Conservation (phyloP, 2,329 filamentous ascomycete species). For the Aureobasidium mangrovei region DNA sequence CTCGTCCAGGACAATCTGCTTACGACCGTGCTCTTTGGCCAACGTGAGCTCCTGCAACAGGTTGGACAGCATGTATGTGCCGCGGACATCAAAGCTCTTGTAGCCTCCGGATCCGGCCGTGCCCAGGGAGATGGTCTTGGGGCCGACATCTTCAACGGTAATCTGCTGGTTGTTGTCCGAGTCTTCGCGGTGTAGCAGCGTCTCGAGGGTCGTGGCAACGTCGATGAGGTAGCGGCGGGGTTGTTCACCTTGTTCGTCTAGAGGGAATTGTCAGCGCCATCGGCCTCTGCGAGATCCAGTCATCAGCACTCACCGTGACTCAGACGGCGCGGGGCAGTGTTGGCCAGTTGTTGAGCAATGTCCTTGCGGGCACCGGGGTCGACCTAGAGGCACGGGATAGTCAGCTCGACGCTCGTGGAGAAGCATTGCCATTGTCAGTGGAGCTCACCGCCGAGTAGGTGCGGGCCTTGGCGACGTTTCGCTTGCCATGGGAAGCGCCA, state of each 20-base stretch:
- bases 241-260: constrained; percentile 63
- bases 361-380: constrained; percentile 15
- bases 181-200: constrained; percentile 75
- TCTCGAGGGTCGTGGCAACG: constrained; percentile 74
- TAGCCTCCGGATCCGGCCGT: constrained; percentile 79
- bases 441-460: constrained; percentile 48
- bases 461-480: constrained; percentile 40
- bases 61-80: constrained; percentile 96
- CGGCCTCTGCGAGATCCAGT: background rate
- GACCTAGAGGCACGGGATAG: constrained; percentile 14
- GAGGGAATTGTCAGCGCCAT: constrained; percentile 44
- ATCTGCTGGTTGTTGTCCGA: constrained; percentile 94
- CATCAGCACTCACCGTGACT: constrained; percentile 26
- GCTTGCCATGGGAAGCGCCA: constrained; percentile 42
- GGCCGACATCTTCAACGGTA: constrained; percentile 89
- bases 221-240: constrained; percentile 78
- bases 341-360: constrained; percentile 16
- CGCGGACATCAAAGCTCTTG: constrained; percentile 82
- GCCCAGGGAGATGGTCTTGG: constrained; percentile 78
- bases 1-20: constrained; percentile 85
- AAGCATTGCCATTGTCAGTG: background rate
- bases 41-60: constrained; percentile 89
- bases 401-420: constrained; percentile 10
- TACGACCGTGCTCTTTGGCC: constrained; percentile 81
- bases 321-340: constrained; percentile 20